Conservation (phyloP, 2,329 filamentous ascomycete species). For the Penicillium oxalicum region DNA sequence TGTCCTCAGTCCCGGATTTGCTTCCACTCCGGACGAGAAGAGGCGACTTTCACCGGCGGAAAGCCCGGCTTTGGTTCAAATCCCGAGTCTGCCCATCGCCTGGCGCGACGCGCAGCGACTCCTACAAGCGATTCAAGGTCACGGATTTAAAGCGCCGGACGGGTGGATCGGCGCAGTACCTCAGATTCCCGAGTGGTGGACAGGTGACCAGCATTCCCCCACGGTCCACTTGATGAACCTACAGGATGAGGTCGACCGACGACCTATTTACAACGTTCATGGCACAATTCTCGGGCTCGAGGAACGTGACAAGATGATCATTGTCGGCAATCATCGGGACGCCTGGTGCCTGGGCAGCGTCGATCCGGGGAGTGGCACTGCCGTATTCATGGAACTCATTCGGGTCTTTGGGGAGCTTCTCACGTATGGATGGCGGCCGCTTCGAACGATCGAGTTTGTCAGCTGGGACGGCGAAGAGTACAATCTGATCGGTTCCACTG, state of each 20-base stretch:
- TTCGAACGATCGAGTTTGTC: conserved; percentile 93
- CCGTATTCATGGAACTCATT: conserved; percentile 82
- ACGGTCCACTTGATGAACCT: conserved; percentile 76
- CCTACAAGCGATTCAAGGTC: conserved; percentile 67
- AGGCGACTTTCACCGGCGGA: conserved; percentile 64
- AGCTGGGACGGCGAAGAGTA: conserved; percentile 95
- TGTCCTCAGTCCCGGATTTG: conserved; percentile 83
- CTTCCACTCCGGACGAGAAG: conserved; percentile 45
- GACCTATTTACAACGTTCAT: conserved; percentile 88
- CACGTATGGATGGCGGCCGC: conserved; percentile 74
- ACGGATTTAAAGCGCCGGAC: conserved; percentile 62
- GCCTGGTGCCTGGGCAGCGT: conserved; percentile 84
- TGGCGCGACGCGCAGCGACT: conserved; percentile 84
- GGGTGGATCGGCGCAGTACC: conserved; percentile 74
- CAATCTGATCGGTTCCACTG: conserved; percentile 88
- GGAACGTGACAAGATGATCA: conserved; percentile 72
- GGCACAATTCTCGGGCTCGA: conserved; percentile 80
- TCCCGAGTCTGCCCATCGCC: conserved; percentile 82
- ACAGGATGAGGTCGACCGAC: conserved; percentile 74
- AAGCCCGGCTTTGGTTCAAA: conserved; percentile 67
- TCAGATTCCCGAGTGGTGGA: conserved; percentile 74
- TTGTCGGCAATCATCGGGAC: conserved; percentile 90
- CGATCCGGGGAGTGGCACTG: conserved; percentile 81
- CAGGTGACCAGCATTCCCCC: conserved; percentile 68
- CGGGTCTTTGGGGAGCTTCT: conserved; percentile 76